Evolutionary conservation across 768 basidiomycete species (phyloP).

Genomic region (Phylloporus sp.): DNA sequence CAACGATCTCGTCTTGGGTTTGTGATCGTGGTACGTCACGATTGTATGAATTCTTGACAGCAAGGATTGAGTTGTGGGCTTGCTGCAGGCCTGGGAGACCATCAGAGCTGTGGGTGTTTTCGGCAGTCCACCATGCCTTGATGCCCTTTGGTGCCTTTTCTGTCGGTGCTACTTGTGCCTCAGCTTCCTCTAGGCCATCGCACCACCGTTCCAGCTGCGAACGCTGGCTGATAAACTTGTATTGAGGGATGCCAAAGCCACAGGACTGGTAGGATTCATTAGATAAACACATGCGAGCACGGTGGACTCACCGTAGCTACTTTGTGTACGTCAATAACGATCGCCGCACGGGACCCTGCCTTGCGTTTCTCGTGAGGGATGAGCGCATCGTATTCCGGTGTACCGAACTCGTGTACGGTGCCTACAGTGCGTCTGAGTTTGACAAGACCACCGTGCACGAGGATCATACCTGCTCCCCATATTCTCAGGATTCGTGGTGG

Average conservation of each 20-base stretch:
- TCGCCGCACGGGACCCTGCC: conserved; percentile 56
- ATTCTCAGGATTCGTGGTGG: conserved; percentile 56
- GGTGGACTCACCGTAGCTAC: conserved; percentile 44
- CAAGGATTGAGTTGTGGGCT: conserved; percentile 23
- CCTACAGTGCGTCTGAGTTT: conserved; percentile 33
- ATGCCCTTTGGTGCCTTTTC: conserved; percentile 40
- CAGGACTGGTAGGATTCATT: conserved; percentile 49
- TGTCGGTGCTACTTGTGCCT: conserved; percentile 26
- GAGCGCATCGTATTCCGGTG: conserved; percentile 53
- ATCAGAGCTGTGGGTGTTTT: conserved; percentile 52
- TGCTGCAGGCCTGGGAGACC: conserved; percentile 47
- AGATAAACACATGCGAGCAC: not conserved
- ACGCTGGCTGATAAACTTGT: conserved; percentile 54
- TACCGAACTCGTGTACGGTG: conserved; percentile 58
- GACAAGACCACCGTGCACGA: not conserved
- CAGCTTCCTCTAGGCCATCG: conserved; percentile 40
- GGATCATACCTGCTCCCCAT: conserved; percentile 48
- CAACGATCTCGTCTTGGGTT: not conserved
- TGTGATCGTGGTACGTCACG: conserved; percentile 10
- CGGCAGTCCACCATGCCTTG: conserved; percentile 50
- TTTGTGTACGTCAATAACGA: conserved; percentile 58
- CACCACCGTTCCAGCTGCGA: conserved; percentile 47
- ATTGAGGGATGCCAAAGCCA: conserved; percentile 61
- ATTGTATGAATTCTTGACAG: conserved; percentile 21
- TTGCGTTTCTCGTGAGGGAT: conserved; percentile 45